Conservation (phyloP, 768 basidiomycete species). For the Rhodocollybia butyracea region DNA sequence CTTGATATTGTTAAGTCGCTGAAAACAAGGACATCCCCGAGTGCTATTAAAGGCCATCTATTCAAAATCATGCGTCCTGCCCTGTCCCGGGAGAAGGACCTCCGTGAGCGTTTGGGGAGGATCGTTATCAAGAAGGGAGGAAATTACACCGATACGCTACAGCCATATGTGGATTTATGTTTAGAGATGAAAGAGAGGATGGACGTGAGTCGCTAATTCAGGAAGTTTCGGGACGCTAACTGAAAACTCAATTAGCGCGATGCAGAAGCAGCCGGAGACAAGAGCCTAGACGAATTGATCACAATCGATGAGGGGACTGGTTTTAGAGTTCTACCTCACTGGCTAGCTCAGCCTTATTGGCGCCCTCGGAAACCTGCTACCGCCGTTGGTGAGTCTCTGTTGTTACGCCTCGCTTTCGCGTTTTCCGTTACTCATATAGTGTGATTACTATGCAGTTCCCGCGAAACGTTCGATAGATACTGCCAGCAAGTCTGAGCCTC, state of each 20-base stretch:
- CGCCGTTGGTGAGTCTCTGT: neutral
- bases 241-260: too few species aligned
- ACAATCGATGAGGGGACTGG: slow-evolving; percentile 44
- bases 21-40: slow-evolving; percentile 65
- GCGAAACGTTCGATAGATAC: neutral
- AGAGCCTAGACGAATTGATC: slow-evolving; percentile 33
- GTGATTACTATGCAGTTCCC: neutral
- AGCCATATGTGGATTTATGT: slow-evolving; percentile 51
- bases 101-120: slow-evolving; percentile 69
- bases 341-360: slow-evolving; percentile 72
- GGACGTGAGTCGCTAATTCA: slow-evolving; percentile 50
- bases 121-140: slow-evolving; percentile 25
- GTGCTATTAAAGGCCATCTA: slow-evolving; percentile 87
- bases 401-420: neutral
- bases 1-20: slow-evolving; percentile 71
- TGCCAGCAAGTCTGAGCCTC: neutral
- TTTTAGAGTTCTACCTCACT: slow-evolving; percentile 56
- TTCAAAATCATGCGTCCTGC: slow-evolving; percentile 90
- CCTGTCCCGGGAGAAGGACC: slow-evolving; percentile 58
- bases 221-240: too few species aligned
- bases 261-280: slow-evolving; percentile 32
- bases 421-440: neutral
- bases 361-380: slow-evolving; percentile 31
- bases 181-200: slow-evolving; percentile 58
- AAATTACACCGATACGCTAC: slow-evolving; percentile 24